Conservation (phyloP, 768 basidiomycete species). For the Phylloporus sp. region DNA sequence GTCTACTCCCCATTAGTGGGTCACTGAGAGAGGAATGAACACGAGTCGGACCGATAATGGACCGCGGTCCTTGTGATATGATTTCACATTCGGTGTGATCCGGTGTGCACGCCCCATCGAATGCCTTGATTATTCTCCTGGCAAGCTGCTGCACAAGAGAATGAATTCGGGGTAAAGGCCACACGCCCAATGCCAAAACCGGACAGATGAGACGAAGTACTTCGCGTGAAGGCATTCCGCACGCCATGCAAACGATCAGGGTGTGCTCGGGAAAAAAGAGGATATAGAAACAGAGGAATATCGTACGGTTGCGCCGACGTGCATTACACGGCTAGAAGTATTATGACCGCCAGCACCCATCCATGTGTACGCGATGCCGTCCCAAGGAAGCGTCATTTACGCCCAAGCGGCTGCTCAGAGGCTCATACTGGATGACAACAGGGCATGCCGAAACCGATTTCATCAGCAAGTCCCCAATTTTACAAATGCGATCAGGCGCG, state of each 20-base stretch:
- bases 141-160: not conserved
- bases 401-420: not conserved
- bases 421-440: slow-evolving; percentile 10
- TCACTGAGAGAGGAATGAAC: not conserved
- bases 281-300: slow-evolving; percentile 1
- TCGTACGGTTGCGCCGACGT: slow-evolving; percentile 18
- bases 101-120: not conserved
- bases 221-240: not conserved
- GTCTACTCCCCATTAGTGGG: not conserved
- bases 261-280: not conserved
- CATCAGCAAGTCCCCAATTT: slow-evolving; percentile 16
- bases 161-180: not conserved
- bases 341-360: not conserved
- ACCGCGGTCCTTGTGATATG: not conserved
- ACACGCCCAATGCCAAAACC: not conserved
- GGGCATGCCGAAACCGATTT: slow-evolving; percentile 4
- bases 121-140: too few relatives aligned
- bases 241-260: not conserved
- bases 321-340: not conserved
- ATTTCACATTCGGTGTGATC: not conserved
- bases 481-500: slow-evolving; percentile 9
- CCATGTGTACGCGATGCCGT: not conserved
- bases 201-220: not conserved
- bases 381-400: not conserved
- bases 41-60: not conserved